A percentile compares a stretch with the other conserved stretches of the same genome.
Conservation (phyloP, 2,329 filamentous ascomycete genomes). For the Sporothrix protearum region DNA sequence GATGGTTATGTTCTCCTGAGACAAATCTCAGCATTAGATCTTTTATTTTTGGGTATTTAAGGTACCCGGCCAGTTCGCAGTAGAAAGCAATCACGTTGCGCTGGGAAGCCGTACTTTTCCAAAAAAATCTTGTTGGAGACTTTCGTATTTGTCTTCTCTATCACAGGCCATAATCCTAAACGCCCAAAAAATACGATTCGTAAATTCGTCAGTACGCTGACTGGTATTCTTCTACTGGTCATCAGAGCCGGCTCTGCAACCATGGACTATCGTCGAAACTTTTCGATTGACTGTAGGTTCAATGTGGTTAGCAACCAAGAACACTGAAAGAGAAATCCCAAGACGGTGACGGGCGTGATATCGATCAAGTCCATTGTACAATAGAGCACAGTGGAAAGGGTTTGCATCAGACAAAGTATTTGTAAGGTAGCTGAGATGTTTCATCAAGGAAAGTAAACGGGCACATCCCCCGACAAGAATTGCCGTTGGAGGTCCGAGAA, state of each 20-base stretch:
- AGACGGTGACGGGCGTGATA: not conserved
- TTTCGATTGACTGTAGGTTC: constrained; percentile 3
- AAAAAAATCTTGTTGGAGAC: constrained; percentile 74
- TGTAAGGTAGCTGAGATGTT: constrained; percentile 96
- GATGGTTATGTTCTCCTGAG: constrained; percentile 80
- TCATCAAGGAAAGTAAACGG: constrained; percentile 87
- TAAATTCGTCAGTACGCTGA: constrained; percentile 20
- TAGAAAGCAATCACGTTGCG: constrained; percentile 26
- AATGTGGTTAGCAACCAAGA: not conserved
- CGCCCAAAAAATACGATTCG: constrained; percentile 9
- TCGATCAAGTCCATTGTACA: not conserved
- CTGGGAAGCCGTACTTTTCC: constrained; percentile 65
- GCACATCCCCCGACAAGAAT: constrained; percentile 66
- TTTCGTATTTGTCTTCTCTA: constrained; percentile 80
- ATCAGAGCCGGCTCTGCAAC: not conserved
- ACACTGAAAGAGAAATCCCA: not conserved
- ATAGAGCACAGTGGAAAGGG: constrained; percentile 18
- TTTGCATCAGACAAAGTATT: constrained; percentile 73
- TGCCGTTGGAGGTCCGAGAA: constrained; percentile 59
- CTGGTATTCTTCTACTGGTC: not conserved
- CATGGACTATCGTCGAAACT: constrained; percentile 26
- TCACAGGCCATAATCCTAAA: constrained; percentile 92
- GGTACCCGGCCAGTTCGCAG: constrained; percentile 16
- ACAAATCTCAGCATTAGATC: constrained; percentile 46
- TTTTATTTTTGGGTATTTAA: not conserved